Conservation (phyloP, 768 basidiomycete genomes). For the Trametes cinnabarina region DNA sequence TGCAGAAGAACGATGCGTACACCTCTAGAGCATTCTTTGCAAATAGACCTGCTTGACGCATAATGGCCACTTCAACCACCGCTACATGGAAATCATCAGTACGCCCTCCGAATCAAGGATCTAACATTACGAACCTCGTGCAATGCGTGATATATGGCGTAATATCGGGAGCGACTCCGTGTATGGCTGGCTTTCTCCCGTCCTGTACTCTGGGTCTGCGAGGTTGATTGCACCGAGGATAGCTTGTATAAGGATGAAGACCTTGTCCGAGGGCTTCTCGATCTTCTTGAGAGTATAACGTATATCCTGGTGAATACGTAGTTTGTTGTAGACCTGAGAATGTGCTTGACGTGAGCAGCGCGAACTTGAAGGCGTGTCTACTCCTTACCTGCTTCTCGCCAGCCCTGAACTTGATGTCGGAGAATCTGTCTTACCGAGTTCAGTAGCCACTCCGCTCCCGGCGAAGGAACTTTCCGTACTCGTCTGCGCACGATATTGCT, state of each 20-base stretch:
- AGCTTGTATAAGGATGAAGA: constrained; percentile 81
- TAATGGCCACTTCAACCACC: constrained; percentile 72
- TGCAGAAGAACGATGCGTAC: constrained; percentile 36
- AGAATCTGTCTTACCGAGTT: constrained; percentile 44
- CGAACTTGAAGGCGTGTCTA: background rate
- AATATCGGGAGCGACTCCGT: constrained; percentile 72
- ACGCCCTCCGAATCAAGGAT: background rate
- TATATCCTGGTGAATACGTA: constrained; percentile 72
- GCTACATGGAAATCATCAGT: constrained; percentile 41
- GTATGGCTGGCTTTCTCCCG: constrained; percentile 64
- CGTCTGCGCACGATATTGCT: constrained; percentile 59
- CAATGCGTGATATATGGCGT: constrained; percentile 73
- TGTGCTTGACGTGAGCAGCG: background rate
- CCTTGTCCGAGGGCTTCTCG: constrained; percentile 72
- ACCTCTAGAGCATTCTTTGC: constrained; percentile 75
- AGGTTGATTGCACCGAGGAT: constrained; percentile 71
- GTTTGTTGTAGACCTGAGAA: constrained; percentile 56
- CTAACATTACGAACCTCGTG: constrained; percentile 50
- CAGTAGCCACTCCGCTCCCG: background rate
- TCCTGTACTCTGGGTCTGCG: constrained; percentile 66
- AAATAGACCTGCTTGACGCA: constrained; percentile 61
- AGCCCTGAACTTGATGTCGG: constrained; percentile 62
- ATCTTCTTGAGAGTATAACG: constrained; percentile 72
- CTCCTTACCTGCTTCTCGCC: constrained; percentile 71
- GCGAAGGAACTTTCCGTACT: constrained; percentile 42